Conservation (phyloP, 75 land plant genomes). For the Chamaecyparis obtusa region DNA sequence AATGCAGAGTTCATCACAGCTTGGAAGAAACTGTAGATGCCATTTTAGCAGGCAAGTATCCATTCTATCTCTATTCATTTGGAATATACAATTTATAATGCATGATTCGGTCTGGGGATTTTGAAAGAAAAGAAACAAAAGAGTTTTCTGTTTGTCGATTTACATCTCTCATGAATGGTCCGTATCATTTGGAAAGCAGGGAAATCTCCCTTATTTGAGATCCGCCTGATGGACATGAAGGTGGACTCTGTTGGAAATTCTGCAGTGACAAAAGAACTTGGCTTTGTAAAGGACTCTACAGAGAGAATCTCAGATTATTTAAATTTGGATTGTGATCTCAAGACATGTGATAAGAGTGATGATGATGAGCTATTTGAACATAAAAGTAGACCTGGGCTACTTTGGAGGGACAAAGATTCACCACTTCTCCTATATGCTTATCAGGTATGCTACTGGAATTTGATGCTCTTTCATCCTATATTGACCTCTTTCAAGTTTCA, state of each 20-base stretch:
- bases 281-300: constrained; percentile 14
- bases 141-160: background rate
- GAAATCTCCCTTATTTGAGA: constrained; percentile 71
- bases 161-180: background rate
- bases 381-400: constrained; percentile 18
- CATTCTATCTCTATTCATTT: background rate
- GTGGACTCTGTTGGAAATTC: constrained; percentile 19
- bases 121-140: background rate
- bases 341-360: constrained; percentile 21
- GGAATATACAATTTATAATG: background rate
- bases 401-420: constrained; percentile 29
- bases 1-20: constrained; percentile 90
- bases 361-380: background rate
- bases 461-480: background rate
- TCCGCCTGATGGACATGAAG: constrained; percentile 59
- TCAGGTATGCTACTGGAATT: constrained; percentile 49
- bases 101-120: background rate
- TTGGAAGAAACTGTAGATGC: constrained; percentile 95
- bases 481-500: too few relatives aligned
- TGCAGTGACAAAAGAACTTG: constrained; percentile 17
- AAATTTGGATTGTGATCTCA: constrained; percentile 22
- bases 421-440: constrained; percentile 69
- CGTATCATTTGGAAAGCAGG: constrained; percentile 34
- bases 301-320: constrained; percentile 20
- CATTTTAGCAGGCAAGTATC: constrained; percentile 73